Conservation (phyloP, 2,329 filamentous ascomycete species). For the Xylaria sp. region DNA sequence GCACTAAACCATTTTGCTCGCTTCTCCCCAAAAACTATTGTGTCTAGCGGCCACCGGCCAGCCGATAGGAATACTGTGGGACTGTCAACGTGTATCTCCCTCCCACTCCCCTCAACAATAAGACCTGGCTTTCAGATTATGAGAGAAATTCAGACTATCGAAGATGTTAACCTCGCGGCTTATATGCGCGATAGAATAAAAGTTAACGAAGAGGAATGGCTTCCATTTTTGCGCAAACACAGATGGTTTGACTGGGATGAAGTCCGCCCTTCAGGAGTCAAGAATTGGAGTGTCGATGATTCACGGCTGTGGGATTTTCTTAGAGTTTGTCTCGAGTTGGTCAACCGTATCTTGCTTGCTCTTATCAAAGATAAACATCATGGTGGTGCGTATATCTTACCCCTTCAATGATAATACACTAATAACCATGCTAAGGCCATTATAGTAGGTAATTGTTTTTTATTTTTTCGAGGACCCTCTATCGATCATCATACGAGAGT, state of each 20-base stretch:
- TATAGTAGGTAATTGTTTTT: neutral
- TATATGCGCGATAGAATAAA: constrained; percentile 8
- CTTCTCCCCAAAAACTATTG: neutral
- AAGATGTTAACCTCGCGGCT: neutral
- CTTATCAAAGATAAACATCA: constrained; percentile 2
- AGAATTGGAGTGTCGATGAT: constrained; percentile 17
- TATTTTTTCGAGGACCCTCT: neutral
- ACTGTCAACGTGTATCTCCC: neutral
- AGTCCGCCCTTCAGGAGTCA: neutral
- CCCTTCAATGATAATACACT: neutral
- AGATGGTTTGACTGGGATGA: neutral
- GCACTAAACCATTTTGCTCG: neutral
- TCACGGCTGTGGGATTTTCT: neutral
- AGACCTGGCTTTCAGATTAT: neutral
- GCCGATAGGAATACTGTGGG: neutral
- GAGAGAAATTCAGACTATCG: neutral
- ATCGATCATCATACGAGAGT: neutral
- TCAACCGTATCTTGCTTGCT: neutral
- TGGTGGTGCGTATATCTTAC: neutral
- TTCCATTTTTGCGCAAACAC: constrained; percentile 4
- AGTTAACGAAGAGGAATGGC: constrained; percentile 12
- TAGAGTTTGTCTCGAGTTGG: neutral
- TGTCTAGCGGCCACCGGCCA: constrained; percentile 10
- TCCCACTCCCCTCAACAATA: fast-evolving
- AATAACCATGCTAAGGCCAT: neutral